These are phyloP conservation scores for Trichoderma reesei DNA, from an alignment of 495 filamentous ascomycete species.

Conservation along the genomic window DNA sequence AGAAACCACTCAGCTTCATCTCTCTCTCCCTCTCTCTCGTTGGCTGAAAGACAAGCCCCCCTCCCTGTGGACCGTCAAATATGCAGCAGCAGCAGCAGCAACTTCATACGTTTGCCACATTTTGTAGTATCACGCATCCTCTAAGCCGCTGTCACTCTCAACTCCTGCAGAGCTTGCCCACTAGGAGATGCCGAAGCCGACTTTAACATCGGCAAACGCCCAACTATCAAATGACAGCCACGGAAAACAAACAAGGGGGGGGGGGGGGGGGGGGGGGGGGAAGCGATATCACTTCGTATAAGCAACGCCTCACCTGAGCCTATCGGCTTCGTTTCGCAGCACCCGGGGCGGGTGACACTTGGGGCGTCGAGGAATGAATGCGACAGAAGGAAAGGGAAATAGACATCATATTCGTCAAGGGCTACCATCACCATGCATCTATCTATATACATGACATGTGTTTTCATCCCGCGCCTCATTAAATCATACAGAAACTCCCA, in stretches of 20 bases:
- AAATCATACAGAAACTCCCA: conserved; percentile 1
- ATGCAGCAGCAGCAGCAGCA: too few species aligned
- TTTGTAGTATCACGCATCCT: not conserved
- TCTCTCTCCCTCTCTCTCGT: not conserved
- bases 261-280: too few species aligned
- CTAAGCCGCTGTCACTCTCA: not conserved
- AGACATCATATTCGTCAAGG: not conserved
- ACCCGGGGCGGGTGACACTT: conserved; percentile 1
- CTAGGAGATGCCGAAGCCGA: not conserved
- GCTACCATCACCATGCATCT: not conserved
- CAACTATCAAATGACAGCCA: too few species aligned
- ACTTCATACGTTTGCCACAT: too few species aligned
- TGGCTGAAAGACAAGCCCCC: not conserved
- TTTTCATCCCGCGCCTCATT: not conserved
- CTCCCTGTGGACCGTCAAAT: not conserved
- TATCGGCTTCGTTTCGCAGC: not conserved
- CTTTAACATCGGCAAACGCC: too few species aligned
- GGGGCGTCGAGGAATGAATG: not conserved
- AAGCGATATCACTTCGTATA: not conserved
- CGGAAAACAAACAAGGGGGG: not conserved
- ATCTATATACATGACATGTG: conserved; percentile 7
- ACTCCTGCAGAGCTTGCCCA: not conserved
- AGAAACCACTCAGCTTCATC: too few species aligned
- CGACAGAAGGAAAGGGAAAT: not conserved
- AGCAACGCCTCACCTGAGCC: not conserved